A percentile compares a stretch with the other conserved stretches of the same genome.
Conservation (phyloP, 257 asterid species). For the Nicotiana tomentosiformis region DNA sequence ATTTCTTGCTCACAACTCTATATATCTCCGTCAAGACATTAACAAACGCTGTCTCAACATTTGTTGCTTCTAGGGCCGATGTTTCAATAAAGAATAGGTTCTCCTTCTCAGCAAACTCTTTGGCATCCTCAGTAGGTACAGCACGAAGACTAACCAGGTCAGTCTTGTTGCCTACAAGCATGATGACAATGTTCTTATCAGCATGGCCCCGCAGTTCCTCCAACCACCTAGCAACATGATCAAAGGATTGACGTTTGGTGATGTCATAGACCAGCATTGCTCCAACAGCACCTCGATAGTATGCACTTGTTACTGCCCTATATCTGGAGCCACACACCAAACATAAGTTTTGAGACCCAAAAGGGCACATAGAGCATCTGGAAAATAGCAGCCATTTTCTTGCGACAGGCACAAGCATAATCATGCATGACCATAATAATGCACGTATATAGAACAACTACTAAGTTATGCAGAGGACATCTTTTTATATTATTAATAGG, state of each 20-base stretch:
- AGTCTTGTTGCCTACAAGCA: slow-evolving; percentile 84
- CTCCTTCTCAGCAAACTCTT: slow-evolving; percentile 78
- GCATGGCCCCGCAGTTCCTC: slow-evolving; percentile 76
- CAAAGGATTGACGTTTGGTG: slow-evolving; percentile 69
- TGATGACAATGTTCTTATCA: slow-evolving; percentile 72
- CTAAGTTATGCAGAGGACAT: background rate
- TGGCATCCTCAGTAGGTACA: slow-evolving; percentile 78
- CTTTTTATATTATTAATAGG: no score
- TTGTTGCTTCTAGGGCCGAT: slow-evolving; percentile 78
- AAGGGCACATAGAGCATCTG: background rate
- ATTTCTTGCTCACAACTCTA: slow-evolving; percentile 67
- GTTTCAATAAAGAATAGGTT: slow-evolving; percentile 85
- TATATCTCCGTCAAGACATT: slow-evolving; percentile 65
- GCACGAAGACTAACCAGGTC: slow-evolving; percentile 59
- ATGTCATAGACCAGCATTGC: slow-evolving; percentile 91
- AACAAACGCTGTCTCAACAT: slow-evolving; percentile 74
- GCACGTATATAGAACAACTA: background rate
- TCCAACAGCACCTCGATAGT: slow-evolving; percentile 91
- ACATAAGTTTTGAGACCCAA: background rate
- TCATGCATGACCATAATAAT: background rate
- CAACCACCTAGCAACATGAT: slow-evolving; percentile 77
- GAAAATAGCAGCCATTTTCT: background rate
- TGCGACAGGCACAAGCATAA: background rate
- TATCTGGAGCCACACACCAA: slow-evolving; percentile 43
- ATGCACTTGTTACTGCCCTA: slow-evolving; percentile 89